A percentile compares a stretch with the other conserved stretches of the same genome.
These are phyloP conservation scores for Collybia mongolica DNA, from an alignment of 768 basidiomycete species.

Conservation along the genomic window DNA sequence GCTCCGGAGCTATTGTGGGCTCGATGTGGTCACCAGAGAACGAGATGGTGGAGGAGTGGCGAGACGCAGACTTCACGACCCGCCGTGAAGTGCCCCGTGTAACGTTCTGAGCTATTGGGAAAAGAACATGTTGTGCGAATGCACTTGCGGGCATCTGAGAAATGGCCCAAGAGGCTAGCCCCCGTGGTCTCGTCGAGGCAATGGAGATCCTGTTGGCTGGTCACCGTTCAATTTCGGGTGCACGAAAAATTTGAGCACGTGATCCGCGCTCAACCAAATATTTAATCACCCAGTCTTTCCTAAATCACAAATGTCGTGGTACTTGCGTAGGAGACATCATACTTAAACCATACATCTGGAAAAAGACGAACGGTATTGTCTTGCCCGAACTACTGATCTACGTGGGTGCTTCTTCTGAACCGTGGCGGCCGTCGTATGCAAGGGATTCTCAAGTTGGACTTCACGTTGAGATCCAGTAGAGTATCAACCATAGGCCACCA, in stretches of 20 bases:
- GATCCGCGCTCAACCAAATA: too few species aligned
- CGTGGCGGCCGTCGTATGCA: too few species aligned
- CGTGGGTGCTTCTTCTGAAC: too few species aligned
- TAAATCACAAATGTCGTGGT: too few species aligned
- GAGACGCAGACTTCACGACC: conserved; percentile 3
- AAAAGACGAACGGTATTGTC: too few species aligned
- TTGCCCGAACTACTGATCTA: too few species aligned
- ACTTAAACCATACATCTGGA: too few species aligned
- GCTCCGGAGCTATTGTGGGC: neutral
- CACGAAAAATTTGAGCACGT: neutral
- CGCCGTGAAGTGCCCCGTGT: conserved; percentile 8
- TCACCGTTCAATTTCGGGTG: neutral
- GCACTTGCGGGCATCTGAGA: conserved; percentile 22
- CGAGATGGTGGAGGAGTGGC: conserved; percentile 13
- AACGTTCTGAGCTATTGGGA: conserved; percentile 7
- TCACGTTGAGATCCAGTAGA: too few species aligned
- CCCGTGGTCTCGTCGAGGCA: conserved; percentile 1
- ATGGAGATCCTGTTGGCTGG: neutral
- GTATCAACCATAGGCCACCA: too few species aligned
- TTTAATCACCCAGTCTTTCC: too few species aligned
- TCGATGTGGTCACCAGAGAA: conserved; percentile 4
- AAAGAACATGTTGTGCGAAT: conserved; percentile 15
- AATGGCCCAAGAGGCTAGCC: conserved; percentile 3
- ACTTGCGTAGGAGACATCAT: too few species aligned
- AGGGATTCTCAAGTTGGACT: too few species aligned